These are phyloP conservation scores for Reutealis trisperma DNA, from an alignment of 345 rosid genomes.

Conservation along the genomic window DNA sequence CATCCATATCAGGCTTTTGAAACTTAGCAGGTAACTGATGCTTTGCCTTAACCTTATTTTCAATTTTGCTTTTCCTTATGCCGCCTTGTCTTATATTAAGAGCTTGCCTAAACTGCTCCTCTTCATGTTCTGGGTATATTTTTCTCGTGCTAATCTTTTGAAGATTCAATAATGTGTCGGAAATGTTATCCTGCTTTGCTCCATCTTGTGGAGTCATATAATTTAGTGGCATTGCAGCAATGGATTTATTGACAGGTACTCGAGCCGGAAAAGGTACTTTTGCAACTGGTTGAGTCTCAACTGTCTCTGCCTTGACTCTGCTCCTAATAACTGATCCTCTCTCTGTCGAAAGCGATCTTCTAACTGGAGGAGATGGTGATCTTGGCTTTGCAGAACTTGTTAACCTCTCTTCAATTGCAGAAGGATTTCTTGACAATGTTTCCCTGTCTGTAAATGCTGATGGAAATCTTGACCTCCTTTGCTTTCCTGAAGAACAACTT, in stretches of 20 bases:
- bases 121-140: constrained; percentile 64
- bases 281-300: constrained; percentile 54
- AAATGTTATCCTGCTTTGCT: constrained; percentile 45
- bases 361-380: constrained; percentile 72
- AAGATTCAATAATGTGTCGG: constrained; percentile 48
- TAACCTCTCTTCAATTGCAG: constrained; percentile 51
- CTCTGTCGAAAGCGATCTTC: constrained; percentile 80
- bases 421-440: constrained; percentile 42
- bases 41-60: constrained; percentile 63
- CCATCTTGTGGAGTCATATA: constrained; percentile 31
- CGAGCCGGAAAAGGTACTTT: constrained; percentile 85
- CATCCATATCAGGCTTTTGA: constrained; percentile 52
- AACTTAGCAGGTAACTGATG: constrained; percentile 56
- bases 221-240: constrained; percentile 38
- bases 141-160: constrained; percentile 58
- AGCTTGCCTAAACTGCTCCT: constrained; percentile 74
- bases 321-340: constrained; percentile 65
- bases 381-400: constrained; percentile 47
- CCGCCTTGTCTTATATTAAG: constrained; percentile 82
- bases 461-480: constrained; percentile 74
- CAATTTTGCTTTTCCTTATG: constrained; percentile 60
- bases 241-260: constrained; percentile 63
- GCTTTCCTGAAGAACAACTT: constrained; percentile 87
- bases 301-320: constrained; percentile 54
- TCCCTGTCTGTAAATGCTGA: constrained; percentile 67